Evolutionary conservation across 108 stramenopile genomes (phyloP).

Genomic region (Mayamaea pseudoterrestris): DNA sequence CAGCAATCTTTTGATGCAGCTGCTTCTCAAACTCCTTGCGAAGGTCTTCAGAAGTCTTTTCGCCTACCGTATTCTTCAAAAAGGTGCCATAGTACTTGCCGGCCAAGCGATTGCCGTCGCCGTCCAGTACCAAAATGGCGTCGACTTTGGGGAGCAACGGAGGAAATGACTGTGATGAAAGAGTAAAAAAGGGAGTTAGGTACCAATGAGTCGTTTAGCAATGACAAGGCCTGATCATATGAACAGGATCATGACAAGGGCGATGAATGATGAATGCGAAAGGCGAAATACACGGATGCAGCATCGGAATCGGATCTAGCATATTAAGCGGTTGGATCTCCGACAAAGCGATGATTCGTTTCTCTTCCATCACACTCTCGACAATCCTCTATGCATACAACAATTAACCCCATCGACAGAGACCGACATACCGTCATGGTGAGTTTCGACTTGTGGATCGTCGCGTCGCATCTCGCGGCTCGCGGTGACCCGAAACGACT

Average conservation of each 20-base stretch:
- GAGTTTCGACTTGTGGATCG: too few relatives aligned
- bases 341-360: background rate
- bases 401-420: too few relatives aligned
- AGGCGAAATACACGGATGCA: background rate
- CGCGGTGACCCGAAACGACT: too few relatives aligned
- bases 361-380: too few relatives aligned
- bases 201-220: background rate
- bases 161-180: conserved; percentile 20
- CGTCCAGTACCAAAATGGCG: conserved; percentile 77
- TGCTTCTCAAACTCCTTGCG: conserved; percentile 54
- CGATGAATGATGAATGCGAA: background rate
- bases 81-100: conserved; percentile 82
- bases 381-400: too few relatives aligned
- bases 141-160: conserved; percentile 77
- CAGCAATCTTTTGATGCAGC: conserved; percentile 64
- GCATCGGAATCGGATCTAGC: background rate
- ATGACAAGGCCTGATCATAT: background rate
- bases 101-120: conserved; percentile 74
- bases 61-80: conserved; percentile 24
- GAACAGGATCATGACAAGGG: background rate
- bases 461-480: too few relatives aligned
- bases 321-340: background rate
- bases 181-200: background rate
- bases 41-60: conserved; percentile 41
- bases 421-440: too few relatives aligned